These are phyloP conservation scores for Brassica cretica DNA, from an alignment of 345 rosid genomes.

Conservation along the genomic window DNA sequence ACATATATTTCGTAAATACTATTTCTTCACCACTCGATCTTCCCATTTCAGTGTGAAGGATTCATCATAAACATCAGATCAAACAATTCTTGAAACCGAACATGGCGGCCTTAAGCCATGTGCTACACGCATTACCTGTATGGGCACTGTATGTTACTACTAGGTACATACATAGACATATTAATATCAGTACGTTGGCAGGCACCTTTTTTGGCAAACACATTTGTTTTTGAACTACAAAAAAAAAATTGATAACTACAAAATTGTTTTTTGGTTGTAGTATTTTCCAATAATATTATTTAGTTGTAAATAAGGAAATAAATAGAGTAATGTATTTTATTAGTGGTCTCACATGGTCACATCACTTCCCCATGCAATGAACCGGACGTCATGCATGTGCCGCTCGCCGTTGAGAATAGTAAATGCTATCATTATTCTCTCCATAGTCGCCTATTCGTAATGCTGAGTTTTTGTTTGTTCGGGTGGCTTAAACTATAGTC, in stretches of 20 bases:
- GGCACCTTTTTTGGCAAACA: background rate
- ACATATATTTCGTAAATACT: background rate
- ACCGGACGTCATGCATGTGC: background rate
- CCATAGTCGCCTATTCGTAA: background rate
- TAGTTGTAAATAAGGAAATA: background rate
- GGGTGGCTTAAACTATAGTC: background rate
- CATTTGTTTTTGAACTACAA: background rate
- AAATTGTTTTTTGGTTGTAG: background rate
- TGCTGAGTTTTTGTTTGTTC: background rate
- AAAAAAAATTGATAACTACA: too few relatives aligned
- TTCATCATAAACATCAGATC: background rate
- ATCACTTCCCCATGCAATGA: constrained; percentile 16
- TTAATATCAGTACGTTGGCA: background rate
- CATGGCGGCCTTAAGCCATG: background rate
- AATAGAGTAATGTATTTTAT: background rate
- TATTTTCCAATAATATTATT: background rate
- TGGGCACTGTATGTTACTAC: background rate
- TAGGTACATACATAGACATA: background rate
- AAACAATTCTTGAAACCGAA: background rate
- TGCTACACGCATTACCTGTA: background rate
- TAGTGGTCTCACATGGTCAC: constrained; percentile 29
- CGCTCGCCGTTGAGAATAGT: background rate
- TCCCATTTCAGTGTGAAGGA: background rate
- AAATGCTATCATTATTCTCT: constrained; percentile 22
- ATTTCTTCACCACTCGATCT: background rate